Evolutionary conservation across 345 rosid species (phyloP).

Genomic region (Lepidium africanum): DNA sequence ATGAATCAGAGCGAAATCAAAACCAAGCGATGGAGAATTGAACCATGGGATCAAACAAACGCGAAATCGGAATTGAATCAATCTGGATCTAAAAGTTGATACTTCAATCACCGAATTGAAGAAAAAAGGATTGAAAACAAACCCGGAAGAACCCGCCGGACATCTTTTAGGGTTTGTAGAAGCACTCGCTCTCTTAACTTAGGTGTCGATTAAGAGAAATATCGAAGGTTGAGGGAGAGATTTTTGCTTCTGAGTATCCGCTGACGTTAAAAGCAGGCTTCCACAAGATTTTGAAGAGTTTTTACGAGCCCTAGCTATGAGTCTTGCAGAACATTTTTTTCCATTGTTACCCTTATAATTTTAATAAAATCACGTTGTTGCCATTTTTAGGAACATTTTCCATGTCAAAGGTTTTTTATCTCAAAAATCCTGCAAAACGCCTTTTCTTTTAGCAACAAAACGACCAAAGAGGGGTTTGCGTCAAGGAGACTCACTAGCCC

Average conservation of each 20-base stretch:
- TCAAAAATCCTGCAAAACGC: too few species aligned
- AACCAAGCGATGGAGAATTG: background rate
- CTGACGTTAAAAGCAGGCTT: constrained; percentile 1
- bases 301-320: constrained; percentile 19
- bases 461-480: too few species aligned
- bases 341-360: background rate
- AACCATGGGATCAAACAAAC: background rate
- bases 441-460: too few species aligned
- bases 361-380: background rate
- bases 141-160: constrained; percentile 82
- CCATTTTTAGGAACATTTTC: background rate
- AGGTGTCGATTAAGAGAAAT: background rate
- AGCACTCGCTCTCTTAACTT: background rate
- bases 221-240: background rate
- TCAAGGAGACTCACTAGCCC: too few species aligned
- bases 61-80: constrained; percentile 2
- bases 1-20: background rate
- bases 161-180: constrained; percentile 42
- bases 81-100: constrained; percentile 26
- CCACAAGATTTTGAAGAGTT: constrained; percentile 4
- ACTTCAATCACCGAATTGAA: background rate
- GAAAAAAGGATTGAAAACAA: background rate
- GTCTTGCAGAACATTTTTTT: background rate
- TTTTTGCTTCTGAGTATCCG: background rate
- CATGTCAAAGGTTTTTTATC: background rate